Evolutionary conservation across 805 yeast genomes (phyloP), one percentile per base, ranked within the genome.

Genomic region (Candida germanica): DNA sequence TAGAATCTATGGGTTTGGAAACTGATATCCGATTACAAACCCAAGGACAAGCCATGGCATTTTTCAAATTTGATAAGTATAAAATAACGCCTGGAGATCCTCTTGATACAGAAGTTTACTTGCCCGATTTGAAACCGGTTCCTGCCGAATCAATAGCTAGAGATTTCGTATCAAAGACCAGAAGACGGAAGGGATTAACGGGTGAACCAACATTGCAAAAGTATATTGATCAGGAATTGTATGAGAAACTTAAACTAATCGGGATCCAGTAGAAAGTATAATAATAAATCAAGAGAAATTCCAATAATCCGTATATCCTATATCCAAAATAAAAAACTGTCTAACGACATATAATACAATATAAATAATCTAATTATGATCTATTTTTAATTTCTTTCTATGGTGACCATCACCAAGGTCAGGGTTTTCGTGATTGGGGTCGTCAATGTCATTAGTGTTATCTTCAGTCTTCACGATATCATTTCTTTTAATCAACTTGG

Each of bases 11-110:
- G 36, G 98, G 98, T 0, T 69, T 93, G 31, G 96, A 87, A 51
- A 79, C 95, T 0, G 98, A 93, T 55, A 61, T 93, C 21, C 61
- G 96, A 43, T 58, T 87, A 9, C 74, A 80, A 9, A 79, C 95
- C 0, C 80, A 78, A 43, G 96, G 96, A 4, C 82, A 77, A 48
- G 89, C 93, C 0, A 70, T 77, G 68, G 77, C 87, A 30, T 76
- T 76, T 31, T 54, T 83, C 42, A 73, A 72, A 31, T 87, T 86
- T 57, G 71, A 71, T 38, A 72, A 70, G 38, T 93, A 96, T 95
- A 72, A 75, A 14, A 58, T 67, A 3, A 94, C 86, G 1, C 95
- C 96, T 2, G 98, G 98, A 0, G 87, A 91, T 61, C 98, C 97
- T 6, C 52, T 91, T 49, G 95, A 91, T 54, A 61, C 64, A 15